Evolutionary conservation across 768 basidiomycete species (phyloP).

Genomic region (Thelephora aurantiotincta): DNA sequence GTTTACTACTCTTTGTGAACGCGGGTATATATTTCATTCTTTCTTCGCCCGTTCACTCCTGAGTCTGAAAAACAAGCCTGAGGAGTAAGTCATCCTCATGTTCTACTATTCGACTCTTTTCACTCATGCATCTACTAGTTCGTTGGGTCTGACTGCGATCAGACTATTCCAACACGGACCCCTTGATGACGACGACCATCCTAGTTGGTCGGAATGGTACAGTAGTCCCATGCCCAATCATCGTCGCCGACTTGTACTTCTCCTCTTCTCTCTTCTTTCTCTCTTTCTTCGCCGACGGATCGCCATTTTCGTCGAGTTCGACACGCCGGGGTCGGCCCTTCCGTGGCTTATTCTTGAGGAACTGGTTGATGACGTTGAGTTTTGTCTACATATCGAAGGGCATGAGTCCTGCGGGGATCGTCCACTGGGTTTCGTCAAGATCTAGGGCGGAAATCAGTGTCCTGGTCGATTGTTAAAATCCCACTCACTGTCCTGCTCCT

Average conservation of each 20-base stretch:
- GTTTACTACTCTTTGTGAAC: too few species aligned
- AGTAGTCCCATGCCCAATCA: too few species aligned
- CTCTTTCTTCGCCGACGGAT: constrained; percentile 20
- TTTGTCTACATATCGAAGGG: constrained; percentile 56
- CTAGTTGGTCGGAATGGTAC: too few species aligned
- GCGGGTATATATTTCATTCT: too few species aligned
- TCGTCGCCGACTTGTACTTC: constrained; percentile 77
- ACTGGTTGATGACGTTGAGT: constrained; percentile 70
- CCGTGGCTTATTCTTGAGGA: constrained; percentile 52
- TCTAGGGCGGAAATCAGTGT: constrained; percentile 21
- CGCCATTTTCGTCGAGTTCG: constrained; percentile 29
- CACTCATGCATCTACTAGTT: too few species aligned
- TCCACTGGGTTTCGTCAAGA: constrained; percentile 72
- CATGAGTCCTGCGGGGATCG: constrained; percentile 56
- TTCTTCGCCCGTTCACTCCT: too few species aligned
- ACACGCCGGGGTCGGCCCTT: constrained; percentile 36
- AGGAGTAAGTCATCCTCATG: too few species aligned
- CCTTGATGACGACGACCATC: too few species aligned
- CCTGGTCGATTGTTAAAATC: background rate
- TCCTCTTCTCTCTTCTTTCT: constrained; percentile 55
- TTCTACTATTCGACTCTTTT: too few species aligned
- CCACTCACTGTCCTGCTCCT: constrained; percentile 38
- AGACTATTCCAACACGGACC: too few species aligned
- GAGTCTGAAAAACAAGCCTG: too few species aligned
- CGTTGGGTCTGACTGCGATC: too few species aligned